Conservation (phyloP, 208 protist genomes). For the Blastocrithidia nonstop region DNA sequence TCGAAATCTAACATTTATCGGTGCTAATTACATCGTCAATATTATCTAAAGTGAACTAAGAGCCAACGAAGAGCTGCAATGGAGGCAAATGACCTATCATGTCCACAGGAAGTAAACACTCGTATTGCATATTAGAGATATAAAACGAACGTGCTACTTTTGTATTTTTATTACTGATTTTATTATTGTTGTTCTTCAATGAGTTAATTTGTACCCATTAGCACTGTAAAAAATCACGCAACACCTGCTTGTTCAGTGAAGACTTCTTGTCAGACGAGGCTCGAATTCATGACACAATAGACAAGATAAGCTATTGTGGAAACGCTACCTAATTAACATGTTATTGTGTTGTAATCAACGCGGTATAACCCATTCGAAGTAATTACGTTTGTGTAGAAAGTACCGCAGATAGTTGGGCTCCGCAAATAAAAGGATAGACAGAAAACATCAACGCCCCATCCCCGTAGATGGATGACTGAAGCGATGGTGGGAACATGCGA, state of each 20-base stretch:
- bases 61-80: constrained; percentile 14
- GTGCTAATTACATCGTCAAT: constrained; percentile 4
- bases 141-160: no score
- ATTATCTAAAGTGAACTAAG: constrained; percentile 10
- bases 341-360: constrained; percentile 11
- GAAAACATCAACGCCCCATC: neutral
- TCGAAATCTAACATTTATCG: constrained; percentile 7
- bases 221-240: no score
- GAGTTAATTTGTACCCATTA: no score
- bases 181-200: no score
- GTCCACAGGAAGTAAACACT: constrained; percentile 1
- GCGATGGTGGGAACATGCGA: no score
- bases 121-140: no score
- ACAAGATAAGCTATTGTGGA: constrained; percentile 32
- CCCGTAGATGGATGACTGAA: no score
- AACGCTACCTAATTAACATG: constrained; percentile 16
- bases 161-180: no score
- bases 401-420: neutral
- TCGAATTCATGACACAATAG: no score
- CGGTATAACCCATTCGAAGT: neutral
- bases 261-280: no score
- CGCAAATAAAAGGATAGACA: neutral
- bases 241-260: no score
- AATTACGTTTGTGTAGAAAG: neutral
- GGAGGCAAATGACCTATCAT: constrained; percentile 11